Evolutionary conservation across 768 basidiomycete species (phyloP).

Genomic region (Cystobasidium tubakii): DNA sequence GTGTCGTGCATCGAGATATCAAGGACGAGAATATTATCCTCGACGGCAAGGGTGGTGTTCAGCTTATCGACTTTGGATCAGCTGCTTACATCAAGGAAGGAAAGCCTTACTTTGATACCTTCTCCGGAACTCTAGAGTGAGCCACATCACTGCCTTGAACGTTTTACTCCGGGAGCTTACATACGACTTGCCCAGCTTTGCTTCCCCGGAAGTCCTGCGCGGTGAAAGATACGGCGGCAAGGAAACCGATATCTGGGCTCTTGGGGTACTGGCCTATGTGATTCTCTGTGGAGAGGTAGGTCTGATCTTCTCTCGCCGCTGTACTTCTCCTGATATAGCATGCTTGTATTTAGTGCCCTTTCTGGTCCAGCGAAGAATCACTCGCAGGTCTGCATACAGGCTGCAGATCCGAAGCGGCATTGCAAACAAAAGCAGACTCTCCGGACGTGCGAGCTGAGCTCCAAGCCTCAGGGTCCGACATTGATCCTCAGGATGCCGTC

Average conservation of each 20-base stretch:
- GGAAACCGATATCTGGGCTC: conserved; percentile 97
- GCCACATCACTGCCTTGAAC: not conserved
- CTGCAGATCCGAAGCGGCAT: conserved; percentile 40
- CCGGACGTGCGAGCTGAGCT: conserved; percentile 40
- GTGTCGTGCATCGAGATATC: conserved; percentile 95
- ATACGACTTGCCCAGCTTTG: conserved; percentile 56
- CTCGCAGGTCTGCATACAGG: conserved; percentile 38
- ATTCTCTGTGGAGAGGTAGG: conserved; percentile 79
- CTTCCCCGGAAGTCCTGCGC: conserved; percentile 89
- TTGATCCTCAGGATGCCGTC: conserved; percentile 62
- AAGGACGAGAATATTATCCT: conserved; percentile 70
- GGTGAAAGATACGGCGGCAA: conserved; percentile 92
- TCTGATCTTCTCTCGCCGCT: conserved; percentile 68
- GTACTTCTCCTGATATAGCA: too few relatives aligned
- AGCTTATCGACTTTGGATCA: conserved; percentile 95
- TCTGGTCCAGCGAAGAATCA: conserved; percentile 42
- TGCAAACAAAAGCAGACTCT: conserved; percentile 46
- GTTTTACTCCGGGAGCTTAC: not conserved
- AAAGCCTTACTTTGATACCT: conserved; percentile 51
- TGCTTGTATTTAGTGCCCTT: too few relatives aligned
- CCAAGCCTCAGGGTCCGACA: conserved; percentile 60
- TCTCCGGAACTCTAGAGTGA: conserved; percentile 51
- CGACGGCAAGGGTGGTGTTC: conserved; percentile 66
- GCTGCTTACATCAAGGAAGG: conserved; percentile 53
- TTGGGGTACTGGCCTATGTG: conserved; percentile 93